A percentile compares a stretch with the other conserved stretches of the same genome.
phyloP scores from a whole-genome alignment of 2,329 filamentous ascomycete species.

The Coniochaeta ligniaria region DNA sequence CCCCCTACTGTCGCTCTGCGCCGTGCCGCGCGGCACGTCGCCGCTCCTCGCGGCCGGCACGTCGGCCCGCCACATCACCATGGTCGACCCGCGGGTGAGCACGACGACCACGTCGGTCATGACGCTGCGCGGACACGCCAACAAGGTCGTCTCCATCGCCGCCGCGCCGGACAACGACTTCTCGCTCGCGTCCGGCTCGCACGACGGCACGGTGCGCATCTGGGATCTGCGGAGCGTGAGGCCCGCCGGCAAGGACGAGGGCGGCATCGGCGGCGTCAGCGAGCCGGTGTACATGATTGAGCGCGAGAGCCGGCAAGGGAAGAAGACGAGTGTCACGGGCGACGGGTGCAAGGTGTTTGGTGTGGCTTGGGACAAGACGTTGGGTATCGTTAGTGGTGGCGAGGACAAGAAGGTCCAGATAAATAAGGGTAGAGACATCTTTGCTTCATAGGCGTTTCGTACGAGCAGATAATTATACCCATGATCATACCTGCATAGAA shows the following conservation, averaged over 20 bases:
- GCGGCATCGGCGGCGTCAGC: constrained; percentile 56
- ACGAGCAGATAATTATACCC: constrained; percentile 11
- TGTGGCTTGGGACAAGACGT: constrained; percentile 75
- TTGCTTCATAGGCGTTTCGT: constrained; percentile 16
- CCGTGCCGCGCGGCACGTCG: constrained; percentile 56
- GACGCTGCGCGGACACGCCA: constrained; percentile 86
- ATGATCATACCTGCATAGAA: background rate
- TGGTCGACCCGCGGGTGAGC: constrained; percentile 83
- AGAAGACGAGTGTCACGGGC: constrained; percentile 60
- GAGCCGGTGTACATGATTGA: constrained; percentile 70
- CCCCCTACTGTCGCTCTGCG: constrained; percentile 70
- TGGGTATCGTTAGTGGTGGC: constrained; percentile 85
- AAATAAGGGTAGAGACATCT: constrained; percentile 58
- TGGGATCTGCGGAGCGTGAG: constrained; percentile 82
- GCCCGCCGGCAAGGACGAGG: constrained; percentile 50
- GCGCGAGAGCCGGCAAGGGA: constrained; percentile 62
- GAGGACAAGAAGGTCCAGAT: constrained; percentile 95
- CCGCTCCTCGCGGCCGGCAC: constrained; percentile 65
- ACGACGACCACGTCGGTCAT: constrained; percentile 73
- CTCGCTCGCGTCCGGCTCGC: constrained; percentile 80
- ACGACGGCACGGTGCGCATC: constrained; percentile 86
- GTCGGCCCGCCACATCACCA: constrained; percentile 76
- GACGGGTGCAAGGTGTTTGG: constrained; percentile 87
- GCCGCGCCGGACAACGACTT: constrained; percentile 60
- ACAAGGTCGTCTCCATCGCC: constrained; percentile 51